A percentile compares a stretch with the other conserved stretches of the same genome.
Evolutionary conservation across 306 rosid species (phyloP).

Genomic region (Canavalia ensiformis): DNA sequence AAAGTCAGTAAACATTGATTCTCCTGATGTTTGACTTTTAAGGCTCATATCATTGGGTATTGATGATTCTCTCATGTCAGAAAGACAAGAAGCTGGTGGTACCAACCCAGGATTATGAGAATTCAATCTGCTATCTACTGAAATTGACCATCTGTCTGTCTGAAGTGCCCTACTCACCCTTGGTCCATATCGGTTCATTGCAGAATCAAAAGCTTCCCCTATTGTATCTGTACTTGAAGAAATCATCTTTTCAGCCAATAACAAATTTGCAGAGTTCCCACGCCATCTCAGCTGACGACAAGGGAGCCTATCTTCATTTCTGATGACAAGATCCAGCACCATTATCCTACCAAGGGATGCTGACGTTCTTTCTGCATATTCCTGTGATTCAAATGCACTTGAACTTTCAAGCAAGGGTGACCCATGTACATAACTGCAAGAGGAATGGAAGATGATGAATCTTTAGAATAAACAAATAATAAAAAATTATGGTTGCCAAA

Average conservation of each 20-base stretch:
- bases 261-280: constrained; percentile 87
- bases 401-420: constrained; percentile 89
- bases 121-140: constrained; percentile 59
- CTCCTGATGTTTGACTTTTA: constrained; percentile 58
- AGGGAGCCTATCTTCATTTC: constrained; percentile 99
- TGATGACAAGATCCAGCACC: constrained; percentile 89
- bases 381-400: constrained; percentile 74
- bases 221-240: constrained; percentile 58
- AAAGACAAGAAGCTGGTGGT: constrained; percentile 71
- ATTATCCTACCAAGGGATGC: constrained; percentile 88
- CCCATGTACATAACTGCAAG: constrained; percentile 88
- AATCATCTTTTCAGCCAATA: constrained; percentile 72
- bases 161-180: constrained; percentile 58
- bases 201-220: constrained; percentile 70
- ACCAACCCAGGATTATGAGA: constrained; percentile 57
- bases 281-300: constrained; percentile 94
- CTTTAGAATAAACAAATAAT: constrained; percentile 36
- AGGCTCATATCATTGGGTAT: constrained; percentile 58
- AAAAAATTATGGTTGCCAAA: constrained; percentile 21
- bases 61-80: constrained; percentile 66
- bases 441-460: constrained; percentile 26
- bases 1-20: constrained; percentile 53
- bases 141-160: constrained; percentile 77
- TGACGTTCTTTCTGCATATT: constrained; percentile 72
- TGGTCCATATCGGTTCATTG: constrained; percentile 65